Conservation (phyloP, 2,329 filamentous ascomycete species). For the Trichoderma sp. region DNA sequence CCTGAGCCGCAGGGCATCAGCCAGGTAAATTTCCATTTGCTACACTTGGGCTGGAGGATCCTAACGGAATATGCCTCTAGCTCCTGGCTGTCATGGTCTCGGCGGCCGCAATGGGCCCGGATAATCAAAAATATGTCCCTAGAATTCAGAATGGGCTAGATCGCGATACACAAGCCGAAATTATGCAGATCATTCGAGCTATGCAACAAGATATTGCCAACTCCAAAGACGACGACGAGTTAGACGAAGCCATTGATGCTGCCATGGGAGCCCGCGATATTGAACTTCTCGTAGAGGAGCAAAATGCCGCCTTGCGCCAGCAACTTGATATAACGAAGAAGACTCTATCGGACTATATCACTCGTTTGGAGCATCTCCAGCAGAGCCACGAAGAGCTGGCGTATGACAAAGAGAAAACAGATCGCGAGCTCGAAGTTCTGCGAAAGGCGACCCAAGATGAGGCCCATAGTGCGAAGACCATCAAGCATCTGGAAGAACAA, state of each 20-base stretch:
- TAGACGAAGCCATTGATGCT: slow-evolving; percentile 40
- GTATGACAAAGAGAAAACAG: slow-evolving; percentile 57
- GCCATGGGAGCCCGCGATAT: slow-evolving; percentile 48
- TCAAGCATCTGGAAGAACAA: slow-evolving; percentile 53
- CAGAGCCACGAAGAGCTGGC: slow-evolving; percentile 64
- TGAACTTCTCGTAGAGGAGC: slow-evolving; percentile 55
- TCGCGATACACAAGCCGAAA: slow-evolving; percentile 41
- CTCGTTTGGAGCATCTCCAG: slow-evolving; percentile 58
- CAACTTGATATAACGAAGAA: slow-evolving; percentile 54
- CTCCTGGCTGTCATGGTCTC: slow-evolving; percentile 60
- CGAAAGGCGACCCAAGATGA: slow-evolving; percentile 50
- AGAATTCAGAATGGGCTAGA: slow-evolving; percentile 43
- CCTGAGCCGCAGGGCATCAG: slow-evolving; percentile 53
- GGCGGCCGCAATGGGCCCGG: slow-evolving; percentile 58
- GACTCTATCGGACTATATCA: slow-evolving; percentile 56
- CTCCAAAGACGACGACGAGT: slow-evolving; percentile 37
- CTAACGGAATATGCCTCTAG: slow-evolving; percentile 37
- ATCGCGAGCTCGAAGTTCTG: slow-evolving; percentile 51
- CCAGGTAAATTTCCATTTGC: slow-evolving; percentile 41
- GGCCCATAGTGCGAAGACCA: slow-evolving; percentile 49
- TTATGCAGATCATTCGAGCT: slow-evolving; percentile 44
- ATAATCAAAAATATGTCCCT: slow-evolving; percentile 52
- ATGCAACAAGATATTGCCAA: slow-evolving; percentile 40
- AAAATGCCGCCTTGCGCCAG: slow-evolving; percentile 48
- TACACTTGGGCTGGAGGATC: not conserved